Evolutionary conservation across 495 filamentous ascomycete genomes (phyloP).

Genomic region (Talaromyces trachyspermus): DNA sequence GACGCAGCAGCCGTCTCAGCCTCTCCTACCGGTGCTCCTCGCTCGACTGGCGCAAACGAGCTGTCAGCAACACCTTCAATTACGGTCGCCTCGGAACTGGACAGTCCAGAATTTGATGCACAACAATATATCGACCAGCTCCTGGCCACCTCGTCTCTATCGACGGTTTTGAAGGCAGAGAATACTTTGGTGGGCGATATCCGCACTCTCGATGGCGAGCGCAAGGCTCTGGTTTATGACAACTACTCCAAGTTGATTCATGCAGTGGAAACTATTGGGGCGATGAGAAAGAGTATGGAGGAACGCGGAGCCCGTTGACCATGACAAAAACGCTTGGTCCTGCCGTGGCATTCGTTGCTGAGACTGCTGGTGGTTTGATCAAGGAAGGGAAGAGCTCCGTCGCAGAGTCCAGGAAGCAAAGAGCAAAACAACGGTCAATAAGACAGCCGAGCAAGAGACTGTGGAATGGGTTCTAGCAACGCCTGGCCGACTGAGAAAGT

Average conservation of each 20-base stretch:
- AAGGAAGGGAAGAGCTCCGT: conserved; percentile 39
- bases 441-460: conserved; percentile 52
- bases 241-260: conserved; percentile 95
- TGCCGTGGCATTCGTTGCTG: conserved; percentile 74
- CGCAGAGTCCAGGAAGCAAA: conserved; percentile 29
- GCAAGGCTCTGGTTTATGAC: conserved; percentile 95
- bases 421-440: conserved; percentile 25
- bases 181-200: conserved; percentile 61
- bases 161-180: conserved; percentile 54
- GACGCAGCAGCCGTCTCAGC: conserved; percentile 11
- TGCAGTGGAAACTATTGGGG: conserved; percentile 89
- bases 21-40: conserved; percentile 13
- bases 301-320: conserved; percentile 39
- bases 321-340: conserved; percentile 60
- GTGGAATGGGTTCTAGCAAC: conserved; percentile 65
- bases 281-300: conserved; percentile 47
- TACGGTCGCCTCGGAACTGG: conserved; percentile 29
- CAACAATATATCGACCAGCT: conserved; percentile 40
- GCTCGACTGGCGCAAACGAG: conserved; percentile 32
- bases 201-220: conserved; percentile 82
- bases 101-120: conserved; percentile 39
- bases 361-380: conserved; percentile 62
- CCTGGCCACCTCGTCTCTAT: conserved; percentile 49
- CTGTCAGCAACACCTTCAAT: conserved; percentile 25
- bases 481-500: conserved; percentile 40